phyloP scores from a whole-genome alignment of 2,329 filamentous ascomycete genomes.

The Penicillium hesseltinei region DNA sequence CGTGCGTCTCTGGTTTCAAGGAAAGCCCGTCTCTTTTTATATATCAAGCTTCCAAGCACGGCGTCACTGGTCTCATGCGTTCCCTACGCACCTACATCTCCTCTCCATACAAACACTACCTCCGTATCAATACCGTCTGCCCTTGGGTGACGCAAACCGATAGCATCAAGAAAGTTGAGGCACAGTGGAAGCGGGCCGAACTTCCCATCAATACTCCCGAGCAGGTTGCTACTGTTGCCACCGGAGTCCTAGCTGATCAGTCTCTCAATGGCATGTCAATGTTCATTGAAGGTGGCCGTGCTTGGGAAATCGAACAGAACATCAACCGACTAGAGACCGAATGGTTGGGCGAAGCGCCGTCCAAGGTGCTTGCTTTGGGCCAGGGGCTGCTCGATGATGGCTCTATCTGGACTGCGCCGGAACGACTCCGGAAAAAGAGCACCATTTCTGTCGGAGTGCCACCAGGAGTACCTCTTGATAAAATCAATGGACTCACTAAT shows the following conservation, averaged over 20 bases:
- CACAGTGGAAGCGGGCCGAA: slow-evolving; percentile 38
- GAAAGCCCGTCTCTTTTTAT: slow-evolving; percentile 49
- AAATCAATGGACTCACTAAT: slow-evolving; percentile 17
- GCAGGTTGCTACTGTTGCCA: slow-evolving; percentile 43
- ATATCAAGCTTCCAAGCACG: slow-evolving; percentile 52
- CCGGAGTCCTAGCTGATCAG: slow-evolving; percentile 36
- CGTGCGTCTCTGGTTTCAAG: slow-evolving; percentile 50
- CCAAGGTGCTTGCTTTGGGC: slow-evolving; percentile 34
- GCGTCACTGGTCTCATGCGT: slow-evolving; percentile 52
- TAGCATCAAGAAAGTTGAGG: slow-evolving; percentile 37
- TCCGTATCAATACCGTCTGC: slow-evolving; percentile 47
- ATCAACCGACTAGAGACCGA: slow-evolving; percentile 42
- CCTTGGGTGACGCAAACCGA: slow-evolving; percentile 47
- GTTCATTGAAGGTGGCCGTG: slow-evolving; percentile 45
- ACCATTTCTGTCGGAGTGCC: slow-evolving; percentile 21
- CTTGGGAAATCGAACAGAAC: slow-evolving; percentile 47
- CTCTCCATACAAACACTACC: slow-evolving; percentile 35
- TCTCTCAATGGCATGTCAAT: slow-evolving; percentile 41
- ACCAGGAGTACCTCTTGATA: slow-evolving; percentile 17
- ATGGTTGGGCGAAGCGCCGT: slow-evolving; percentile 46
- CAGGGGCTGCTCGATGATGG: slow-evolving; percentile 35
- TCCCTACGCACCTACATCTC: slow-evolving; percentile 41
- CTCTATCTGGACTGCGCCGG: slow-evolving; percentile 21
- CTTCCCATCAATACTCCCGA: slow-evolving; percentile 42
- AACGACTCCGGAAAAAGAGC: slow-evolving; percentile 17